These are phyloP conservation scores for Rhytidhysteron rufulum DNA, from an alignment of 2,329 filamentous ascomycete genomes.

Conservation along the genomic window DNA sequence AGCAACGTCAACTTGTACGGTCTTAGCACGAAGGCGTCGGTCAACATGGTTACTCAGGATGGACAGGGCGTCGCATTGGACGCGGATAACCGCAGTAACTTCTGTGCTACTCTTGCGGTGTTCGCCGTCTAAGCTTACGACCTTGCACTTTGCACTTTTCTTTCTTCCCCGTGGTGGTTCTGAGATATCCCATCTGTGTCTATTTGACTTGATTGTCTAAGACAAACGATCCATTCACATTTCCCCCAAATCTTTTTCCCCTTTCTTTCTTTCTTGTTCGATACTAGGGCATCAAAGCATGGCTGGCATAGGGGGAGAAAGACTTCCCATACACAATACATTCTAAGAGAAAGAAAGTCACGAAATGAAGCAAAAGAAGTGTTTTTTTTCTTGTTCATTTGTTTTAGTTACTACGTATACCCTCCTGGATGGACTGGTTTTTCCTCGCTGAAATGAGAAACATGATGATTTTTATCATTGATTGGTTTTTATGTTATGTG, in stretches of 20 bases:
- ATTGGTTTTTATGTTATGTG: too few species aligned
- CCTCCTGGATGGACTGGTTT: too few species aligned
- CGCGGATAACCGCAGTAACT: constrained; percentile 46
- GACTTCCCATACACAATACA: too few species aligned
- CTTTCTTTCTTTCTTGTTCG: constrained; percentile 6
- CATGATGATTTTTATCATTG: too few species aligned
- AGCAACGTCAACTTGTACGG: constrained; percentile 45
- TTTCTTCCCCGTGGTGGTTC: not conserved
- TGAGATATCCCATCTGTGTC: constrained; percentile 1
- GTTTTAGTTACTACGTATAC: too few species aligned
- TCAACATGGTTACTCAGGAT: constrained; percentile 46
- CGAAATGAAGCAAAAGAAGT: too few species aligned
- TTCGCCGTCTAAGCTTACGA: constrained; percentile 22
- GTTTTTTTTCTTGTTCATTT: too few species aligned
- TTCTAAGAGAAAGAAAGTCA: too few species aligned
- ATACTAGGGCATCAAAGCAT: not conserved
- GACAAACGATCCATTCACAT: constrained; percentile 18
- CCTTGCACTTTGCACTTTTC: not conserved
- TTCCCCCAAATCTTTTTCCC: constrained; percentile 13
- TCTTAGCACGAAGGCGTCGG: constrained; percentile 46
- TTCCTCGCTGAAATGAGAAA: too few species aligned
- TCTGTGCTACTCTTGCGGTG: constrained; percentile 45
- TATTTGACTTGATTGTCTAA: too few species aligned
- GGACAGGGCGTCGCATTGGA: constrained; percentile 36
- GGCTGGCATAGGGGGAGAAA: too few species aligned